phyloP scores from a whole-genome alignment of 1,284 basidiomycete species.

The Chalciporus sp. region DNA sequence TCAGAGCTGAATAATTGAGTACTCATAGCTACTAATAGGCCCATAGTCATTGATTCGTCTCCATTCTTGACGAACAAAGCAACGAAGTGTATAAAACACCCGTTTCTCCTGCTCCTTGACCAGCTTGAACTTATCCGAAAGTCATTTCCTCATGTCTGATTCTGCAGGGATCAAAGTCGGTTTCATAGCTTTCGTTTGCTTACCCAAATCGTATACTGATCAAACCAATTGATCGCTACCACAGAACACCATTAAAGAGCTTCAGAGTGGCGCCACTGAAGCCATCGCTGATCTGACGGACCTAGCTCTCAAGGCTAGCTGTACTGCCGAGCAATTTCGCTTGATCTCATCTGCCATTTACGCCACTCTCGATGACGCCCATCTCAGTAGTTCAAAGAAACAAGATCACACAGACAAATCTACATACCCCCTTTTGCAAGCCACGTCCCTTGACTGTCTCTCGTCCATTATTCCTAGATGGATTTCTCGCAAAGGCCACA shows the following conservation, averaged over 20 bases:
- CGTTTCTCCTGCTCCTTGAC: background rate
- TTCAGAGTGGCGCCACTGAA: constrained; percentile 21
- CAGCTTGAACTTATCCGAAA: background rate
- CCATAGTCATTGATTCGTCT: too few species aligned
- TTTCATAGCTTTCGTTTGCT: background rate
- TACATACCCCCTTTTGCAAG: constrained; percentile 24
- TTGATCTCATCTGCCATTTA: constrained; percentile 24
- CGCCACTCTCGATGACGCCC: constrained; percentile 18
- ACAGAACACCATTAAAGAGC: constrained; percentile 23
- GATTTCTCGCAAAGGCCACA: background rate
- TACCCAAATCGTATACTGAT: background rate
- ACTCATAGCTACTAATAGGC: too few species aligned
- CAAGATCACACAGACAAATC: constrained; percentile 1
- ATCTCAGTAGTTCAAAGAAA: constrained; percentile 22
- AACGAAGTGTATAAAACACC: background rate
- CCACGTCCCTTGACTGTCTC: constrained; percentile 20
- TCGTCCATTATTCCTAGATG: constrained; percentile 15
- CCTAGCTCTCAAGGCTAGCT: constrained; percentile 24
- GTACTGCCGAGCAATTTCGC: constrained; percentile 23
- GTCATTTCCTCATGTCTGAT: constrained; percentile 17
- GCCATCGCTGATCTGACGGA: constrained; percentile 19
- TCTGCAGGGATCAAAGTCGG: constrained; percentile 19
- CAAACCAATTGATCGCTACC: background rate
- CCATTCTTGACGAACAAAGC: background rate
- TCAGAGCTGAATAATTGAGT: too few species aligned